Base-by-base conservation (phyloP, 495 filamentous ascomycete genomes). In the Beverwykella pulmonaria region DNA sequence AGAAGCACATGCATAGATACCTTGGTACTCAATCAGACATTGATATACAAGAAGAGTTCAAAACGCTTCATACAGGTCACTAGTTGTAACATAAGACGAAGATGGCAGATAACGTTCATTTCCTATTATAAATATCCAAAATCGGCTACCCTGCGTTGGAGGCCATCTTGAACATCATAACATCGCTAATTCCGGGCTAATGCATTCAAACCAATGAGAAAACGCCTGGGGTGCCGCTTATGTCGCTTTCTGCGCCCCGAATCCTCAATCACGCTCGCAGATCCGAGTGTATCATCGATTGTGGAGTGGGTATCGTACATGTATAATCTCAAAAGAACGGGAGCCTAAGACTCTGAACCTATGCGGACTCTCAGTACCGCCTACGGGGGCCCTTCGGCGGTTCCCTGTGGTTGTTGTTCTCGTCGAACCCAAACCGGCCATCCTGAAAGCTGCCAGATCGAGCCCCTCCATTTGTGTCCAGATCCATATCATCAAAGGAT, bases 401-500 rank as follows among this genome's bases (percentile, higher is more conserved):
- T 14, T 59, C 32, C 36, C 20, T 14, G 10, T 47, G 49, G 15
- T 26, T 39, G 55, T 55, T 39, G 55, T 55, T 58, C 25, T 72
- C 65, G 19, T 26, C 55, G 61, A 73, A 76, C 6, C 72, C 74
- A 36, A 71, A 74, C 27, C 72, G 55, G 1, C 72, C 72, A 55
- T 75, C 74, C 44, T 74, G 60, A 32, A 65, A 74, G 50, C 34
- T 32, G 53, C 65, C 47, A 50, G 27, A 22, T 48, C 65, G 56
- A n/a, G 34, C 65, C 46, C 36, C 60, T 48, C 58, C 63, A 34
- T 58, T 65, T 53, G 53, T 70, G 36, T 78, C 77, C 12, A 78
- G 61, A 25, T 77, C 75, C 77, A 79, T 79, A 27, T 58, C 60
- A 22, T 68, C 68, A 22, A 55, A 52, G 20, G 62, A 39, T 22